Conservation (phyloP, 2,329 filamentous ascomycete genomes). For the Aspergillus sp. region DNA sequence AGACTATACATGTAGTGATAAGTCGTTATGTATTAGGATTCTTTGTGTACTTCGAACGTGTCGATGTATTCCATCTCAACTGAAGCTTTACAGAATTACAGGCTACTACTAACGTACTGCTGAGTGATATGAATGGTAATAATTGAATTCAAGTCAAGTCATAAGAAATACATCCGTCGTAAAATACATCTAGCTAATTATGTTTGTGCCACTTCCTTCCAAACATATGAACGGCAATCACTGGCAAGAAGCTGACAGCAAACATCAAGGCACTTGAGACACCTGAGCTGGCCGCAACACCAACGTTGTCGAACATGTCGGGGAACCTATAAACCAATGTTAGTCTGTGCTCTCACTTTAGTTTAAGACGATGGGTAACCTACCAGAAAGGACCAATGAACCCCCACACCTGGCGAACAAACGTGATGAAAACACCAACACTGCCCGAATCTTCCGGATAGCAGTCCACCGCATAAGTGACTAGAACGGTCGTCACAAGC, state of each 20-base stretch:
- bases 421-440: constrained; percentile 62
- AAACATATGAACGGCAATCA: constrained; percentile 15
- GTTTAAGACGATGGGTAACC: constrained; percentile 4
- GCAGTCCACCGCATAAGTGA: constrained; percentile 63
- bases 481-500: constrained; percentile 62
- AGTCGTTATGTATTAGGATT: background rate
- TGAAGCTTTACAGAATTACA: background rate
- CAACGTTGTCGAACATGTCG: constrained; percentile 39
- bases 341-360: constrained; percentile 5
- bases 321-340: constrained; percentile 30
- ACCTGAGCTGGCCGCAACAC: constrained; percentile 34
- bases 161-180: background rate
- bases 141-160: background rate
- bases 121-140: background rate
- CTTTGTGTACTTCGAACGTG: background rate
- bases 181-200: background rate
- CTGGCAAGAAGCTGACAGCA: constrained; percentile 19
- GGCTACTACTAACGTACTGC: background rate
- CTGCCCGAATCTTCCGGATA: constrained; percentile 56
- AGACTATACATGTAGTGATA: too few relatives aligned
- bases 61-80: too few relatives aligned
- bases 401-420: constrained; percentile 51
- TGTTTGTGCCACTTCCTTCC: constrained; percentile 17
- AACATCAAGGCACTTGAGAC: constrained; percentile 31
- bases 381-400: constrained; percentile 43